Percentiles rank a stretch among this genome's conserved stretches.
Conservation (phyloP, 331 rosid genomes). For the Pyrus hybrid region DNA sequence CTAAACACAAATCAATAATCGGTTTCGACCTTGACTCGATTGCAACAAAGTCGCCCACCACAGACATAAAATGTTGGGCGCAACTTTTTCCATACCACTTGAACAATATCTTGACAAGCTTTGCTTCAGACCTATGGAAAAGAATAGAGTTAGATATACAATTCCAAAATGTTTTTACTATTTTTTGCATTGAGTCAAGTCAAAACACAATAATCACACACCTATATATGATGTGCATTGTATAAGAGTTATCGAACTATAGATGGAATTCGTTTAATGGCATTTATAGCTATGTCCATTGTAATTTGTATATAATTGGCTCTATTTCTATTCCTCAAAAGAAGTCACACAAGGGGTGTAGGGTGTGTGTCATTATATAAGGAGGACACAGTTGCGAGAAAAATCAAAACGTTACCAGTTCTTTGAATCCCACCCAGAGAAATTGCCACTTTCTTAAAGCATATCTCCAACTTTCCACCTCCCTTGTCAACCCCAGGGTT, state of each 20-base stretch:
- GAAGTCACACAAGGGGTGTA: not conserved
- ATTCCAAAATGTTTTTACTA: too few species aligned
- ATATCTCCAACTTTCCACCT: constrained; percentile 4
- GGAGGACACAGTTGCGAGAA: not conserved
- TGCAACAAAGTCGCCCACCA: not conserved
- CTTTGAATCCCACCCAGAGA: not conserved
- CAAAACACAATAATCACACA: not conserved
- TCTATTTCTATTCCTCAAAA: not conserved
- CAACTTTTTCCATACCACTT: not conserved
- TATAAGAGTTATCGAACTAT: not conserved
- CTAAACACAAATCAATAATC: not conserved
- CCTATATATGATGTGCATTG: too few species aligned
- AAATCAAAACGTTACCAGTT: not conserved
- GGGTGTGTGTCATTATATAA: not conserved
- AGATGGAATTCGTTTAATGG: not conserved
- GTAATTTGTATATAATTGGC: not conserved
- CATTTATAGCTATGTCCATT: not conserved
- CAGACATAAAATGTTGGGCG: not conserved
- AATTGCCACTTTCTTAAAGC: constrained; percentile 10
- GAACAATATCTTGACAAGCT: not conserved
- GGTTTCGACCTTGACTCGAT: not conserved
- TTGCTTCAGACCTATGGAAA: not conserved
- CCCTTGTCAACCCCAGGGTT: not conserved
- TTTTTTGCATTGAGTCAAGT: not conserved
- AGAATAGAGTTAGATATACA: not conserved